Conservation (phyloP, 2,329 filamentous ascomycete genomes). For the Calonectria henricotiae region DNA sequence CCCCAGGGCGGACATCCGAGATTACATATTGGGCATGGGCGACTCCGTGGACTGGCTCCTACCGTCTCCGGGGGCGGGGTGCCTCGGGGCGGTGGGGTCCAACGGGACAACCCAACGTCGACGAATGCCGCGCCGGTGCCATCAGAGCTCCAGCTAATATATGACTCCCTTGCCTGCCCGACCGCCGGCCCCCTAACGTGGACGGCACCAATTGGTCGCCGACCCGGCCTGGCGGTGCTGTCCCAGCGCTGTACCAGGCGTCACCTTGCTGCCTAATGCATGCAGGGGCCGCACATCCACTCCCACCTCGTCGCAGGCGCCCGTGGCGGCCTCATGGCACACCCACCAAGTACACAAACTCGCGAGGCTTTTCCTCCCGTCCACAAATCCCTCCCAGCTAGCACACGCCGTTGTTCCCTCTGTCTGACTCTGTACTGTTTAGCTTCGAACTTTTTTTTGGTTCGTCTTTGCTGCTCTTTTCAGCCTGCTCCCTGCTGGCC, state of each 20-base stretch:
- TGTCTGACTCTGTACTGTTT: constrained; percentile 12
- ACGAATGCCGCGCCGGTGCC: constrained; percentile 20
- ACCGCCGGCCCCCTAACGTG: constrained; percentile 35
- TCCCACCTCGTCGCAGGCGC: constrained; percentile 20
- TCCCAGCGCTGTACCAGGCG: constrained; percentile 12
- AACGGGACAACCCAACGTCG: constrained; percentile 17
- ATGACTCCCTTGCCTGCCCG: constrained; percentile 27
- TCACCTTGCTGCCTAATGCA: constrained; percentile 47
- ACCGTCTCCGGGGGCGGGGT: constrained; percentile 25
- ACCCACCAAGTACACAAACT: constrained; percentile 20
- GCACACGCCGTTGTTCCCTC: constrained; percentile 23
- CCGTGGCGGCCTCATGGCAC: constrained; percentile 24
- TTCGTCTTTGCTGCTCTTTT: constrained; percentile 25
- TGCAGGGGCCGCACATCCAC: constrained; percentile 42
- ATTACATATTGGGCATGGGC: constrained; percentile 28
- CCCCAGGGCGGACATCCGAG: constrained; percentile 27
- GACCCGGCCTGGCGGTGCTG: constrained; percentile 21
- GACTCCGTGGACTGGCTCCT: constrained; percentile 25
- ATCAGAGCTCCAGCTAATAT: constrained; percentile 1
- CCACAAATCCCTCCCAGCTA: constrained; percentile 23
- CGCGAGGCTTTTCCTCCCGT: constrained; percentile 25
- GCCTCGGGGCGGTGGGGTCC: constrained; percentile 30
- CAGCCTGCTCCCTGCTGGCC: constrained; percentile 4
- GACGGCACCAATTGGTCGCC: constrained; percentile 40
- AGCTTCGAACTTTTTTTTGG: constrained; percentile 14